phyloP scores from a whole-genome alignment of 768 basidiomycete species.

The Kwoniella sp. region DNA sequence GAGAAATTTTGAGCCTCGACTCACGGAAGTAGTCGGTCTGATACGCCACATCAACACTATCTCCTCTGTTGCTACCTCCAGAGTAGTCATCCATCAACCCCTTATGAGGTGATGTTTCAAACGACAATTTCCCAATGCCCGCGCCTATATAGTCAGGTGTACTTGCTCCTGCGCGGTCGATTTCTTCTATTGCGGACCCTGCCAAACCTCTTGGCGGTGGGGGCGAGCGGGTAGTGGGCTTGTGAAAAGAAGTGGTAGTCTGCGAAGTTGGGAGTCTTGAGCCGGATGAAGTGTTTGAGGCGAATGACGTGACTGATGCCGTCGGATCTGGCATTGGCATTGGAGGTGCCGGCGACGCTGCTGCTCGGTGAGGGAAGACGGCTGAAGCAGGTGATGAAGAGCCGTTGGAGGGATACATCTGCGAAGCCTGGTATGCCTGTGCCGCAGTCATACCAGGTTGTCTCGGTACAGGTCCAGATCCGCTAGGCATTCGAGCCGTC shows the following conservation, averaged over 20 bases:
- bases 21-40: conserved; percentile 18
- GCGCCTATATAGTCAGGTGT: conserved; percentile 21
- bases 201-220: conserved; percentile 3
- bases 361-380: conserved; percentile 36
- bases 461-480: conserved; percentile 4
- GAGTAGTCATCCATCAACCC: conserved; percentile 16
- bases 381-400: conserved; percentile 32
- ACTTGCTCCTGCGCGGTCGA: neutral
- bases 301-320: conserved; percentile 17
- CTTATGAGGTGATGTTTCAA: conserved; percentile 21
- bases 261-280: conserved; percentile 15
- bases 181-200: conserved; percentile 12
- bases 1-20: no score
- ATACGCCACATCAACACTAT: neutral
- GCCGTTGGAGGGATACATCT: conserved; percentile 20
- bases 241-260: conserved; percentile 19
- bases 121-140: conserved; percentile 20
- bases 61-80: neutral
- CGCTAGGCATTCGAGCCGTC: conserved; percentile 12
- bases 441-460: conserved; percentile 24
- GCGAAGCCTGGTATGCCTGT: conserved; percentile 33
- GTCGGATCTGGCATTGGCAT: conserved; percentile 15
- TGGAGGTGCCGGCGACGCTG: conserved; percentile 24
- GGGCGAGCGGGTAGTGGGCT: conserved; percentile 9
- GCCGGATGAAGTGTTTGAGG: conserved; percentile 3